Conservation (phyloP, 2,329 filamentous ascomycete species). For the Fusarium tanahbumbuense region DNA sequence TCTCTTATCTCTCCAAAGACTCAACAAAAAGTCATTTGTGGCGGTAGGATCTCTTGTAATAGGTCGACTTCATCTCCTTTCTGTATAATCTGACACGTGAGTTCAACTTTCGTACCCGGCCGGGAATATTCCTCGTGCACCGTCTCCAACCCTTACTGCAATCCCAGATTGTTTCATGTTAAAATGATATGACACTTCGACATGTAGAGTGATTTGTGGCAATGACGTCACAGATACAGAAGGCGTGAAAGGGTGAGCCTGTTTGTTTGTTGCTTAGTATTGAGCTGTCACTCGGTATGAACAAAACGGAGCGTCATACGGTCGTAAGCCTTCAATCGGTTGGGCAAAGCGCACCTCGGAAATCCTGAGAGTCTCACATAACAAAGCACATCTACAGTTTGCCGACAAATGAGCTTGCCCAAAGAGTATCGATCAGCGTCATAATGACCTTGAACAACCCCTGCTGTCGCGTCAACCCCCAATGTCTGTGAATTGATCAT, state of each 20-base stretch:
- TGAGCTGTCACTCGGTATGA: not conserved
- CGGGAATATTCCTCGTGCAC: too few relatives aligned
- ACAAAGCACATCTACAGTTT: not conserved
- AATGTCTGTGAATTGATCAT: not conserved
- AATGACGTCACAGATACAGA: not conserved
- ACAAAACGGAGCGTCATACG: not conserved
- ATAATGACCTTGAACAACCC: not conserved
- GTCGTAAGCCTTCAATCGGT: not conserved
- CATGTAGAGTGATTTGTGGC: fast-evolving
- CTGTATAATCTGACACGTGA: not conserved
- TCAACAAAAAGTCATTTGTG: too few relatives aligned
- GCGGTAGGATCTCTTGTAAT: too few relatives aligned
- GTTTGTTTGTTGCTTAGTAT: not conserved
- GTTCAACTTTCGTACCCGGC: not conserved
- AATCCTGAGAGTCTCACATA: not conserved
- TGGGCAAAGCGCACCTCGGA: too few relatives aligned
- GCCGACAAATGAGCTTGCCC: not conserved
- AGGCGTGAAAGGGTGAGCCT: not conserved
- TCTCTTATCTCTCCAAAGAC: too few relatives aligned
- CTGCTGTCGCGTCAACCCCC: not conserved
- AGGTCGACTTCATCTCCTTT: too few relatives aligned
- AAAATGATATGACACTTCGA: not conserved
- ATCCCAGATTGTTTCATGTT: too few relatives aligned
- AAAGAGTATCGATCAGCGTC: not conserved
- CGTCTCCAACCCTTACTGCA: too few relatives aligned